phyloP scores from a whole-genome alignment of 495 filamentous ascomycete genomes.

The Penicillium paxilli region DNA sequence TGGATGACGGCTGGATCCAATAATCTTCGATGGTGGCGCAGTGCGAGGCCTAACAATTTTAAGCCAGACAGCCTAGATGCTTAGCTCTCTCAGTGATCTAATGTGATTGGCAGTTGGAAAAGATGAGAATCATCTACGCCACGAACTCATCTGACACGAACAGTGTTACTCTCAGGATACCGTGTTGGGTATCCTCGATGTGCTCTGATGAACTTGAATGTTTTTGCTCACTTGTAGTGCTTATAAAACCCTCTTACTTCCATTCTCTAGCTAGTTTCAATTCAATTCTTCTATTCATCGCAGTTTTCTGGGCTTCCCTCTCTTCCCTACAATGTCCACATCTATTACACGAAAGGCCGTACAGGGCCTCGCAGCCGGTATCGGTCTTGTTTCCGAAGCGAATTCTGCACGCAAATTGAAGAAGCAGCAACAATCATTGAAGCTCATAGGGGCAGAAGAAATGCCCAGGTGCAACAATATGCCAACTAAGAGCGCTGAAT shows the following conservation, averaged over 20 bases:
- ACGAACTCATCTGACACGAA: neutral
- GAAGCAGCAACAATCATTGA: slow-evolving; percentile 15
- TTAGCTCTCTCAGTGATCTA: neutral
- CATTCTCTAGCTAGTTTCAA: neutral
- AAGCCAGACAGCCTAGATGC: too few species aligned
- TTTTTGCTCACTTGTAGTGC: too few species aligned
- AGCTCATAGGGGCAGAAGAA: slow-evolving; percentile 1
- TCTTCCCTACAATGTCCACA: neutral
- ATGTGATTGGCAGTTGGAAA: neutral
- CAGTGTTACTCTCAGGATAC: neutral
- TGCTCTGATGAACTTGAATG: neutral
- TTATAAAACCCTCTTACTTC: too few species aligned
- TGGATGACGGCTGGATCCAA: neutral
- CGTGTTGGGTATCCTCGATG: neutral
- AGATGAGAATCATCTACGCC: neutral
- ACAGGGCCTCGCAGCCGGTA: slow-evolving; percentile 33
- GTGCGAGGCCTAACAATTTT: neutral
- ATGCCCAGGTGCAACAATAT: neutral
- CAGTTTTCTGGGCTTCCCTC: neutral
- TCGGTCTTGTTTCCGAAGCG: slow-evolving; percentile 51
- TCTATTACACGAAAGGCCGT: slow-evolving; percentile 13
- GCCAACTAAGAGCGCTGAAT: neutral
- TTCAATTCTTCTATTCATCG: neutral
- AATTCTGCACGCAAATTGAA: slow-evolving; percentile 35
- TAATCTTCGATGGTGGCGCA: neutral